Percentiles rank a stretch among this genome's conserved stretches.
Evolutionary conservation across 768 basidiomycete genomes (phyloP).

Genomic region (Panaeolus cyanescens): DNA sequence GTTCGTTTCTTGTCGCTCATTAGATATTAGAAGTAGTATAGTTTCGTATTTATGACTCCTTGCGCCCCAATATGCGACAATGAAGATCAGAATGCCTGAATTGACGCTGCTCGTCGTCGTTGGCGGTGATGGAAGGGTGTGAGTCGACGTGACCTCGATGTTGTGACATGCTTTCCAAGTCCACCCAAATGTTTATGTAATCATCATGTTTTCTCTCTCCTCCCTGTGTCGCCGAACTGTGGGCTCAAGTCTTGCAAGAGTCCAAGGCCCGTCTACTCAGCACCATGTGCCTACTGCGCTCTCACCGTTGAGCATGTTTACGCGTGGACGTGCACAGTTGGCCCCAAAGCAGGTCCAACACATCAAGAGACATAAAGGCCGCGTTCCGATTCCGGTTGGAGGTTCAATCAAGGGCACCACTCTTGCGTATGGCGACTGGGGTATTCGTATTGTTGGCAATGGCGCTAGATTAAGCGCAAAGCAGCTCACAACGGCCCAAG

Average conservation of each 20-base stretch:
- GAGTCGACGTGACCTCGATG: background rate
- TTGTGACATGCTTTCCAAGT: background rate
- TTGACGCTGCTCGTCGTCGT: background rate
- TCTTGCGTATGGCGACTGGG: constrained; percentile 90
- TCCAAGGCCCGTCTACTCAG: constrained; percentile 16
- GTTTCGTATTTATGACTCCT: background rate
- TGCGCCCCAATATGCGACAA: background rate
- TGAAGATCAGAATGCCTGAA: background rate
- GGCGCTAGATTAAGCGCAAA: constrained; percentile 85
- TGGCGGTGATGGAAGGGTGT: background rate
- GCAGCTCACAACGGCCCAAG: constrained; percentile 85
- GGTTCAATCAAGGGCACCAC: constrained; percentile 95
- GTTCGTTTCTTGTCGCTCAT: constrained; percentile 74
- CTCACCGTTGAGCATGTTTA: constrained; percentile 37
- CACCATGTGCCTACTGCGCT: constrained; percentile 26
- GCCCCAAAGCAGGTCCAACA: constrained; percentile 85
- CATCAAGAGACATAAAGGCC: constrained; percentile 88
- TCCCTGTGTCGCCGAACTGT: constrained; percentile 33
- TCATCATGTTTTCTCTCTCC: constrained; percentile 44
- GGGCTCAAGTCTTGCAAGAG: constrained; percentile 15
- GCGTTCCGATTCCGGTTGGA: constrained; percentile 81
- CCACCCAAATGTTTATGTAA: constrained; percentile 23
- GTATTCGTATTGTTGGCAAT: constrained; percentile 83
- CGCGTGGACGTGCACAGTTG: constrained; percentile 60
- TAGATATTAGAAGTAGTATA: background rate